Percentiles rank a stretch among this genome's conserved stretches.
phyloP scores from a whole-genome alignment of 345 rosid species.

The Sapria himalayana region DNA sequence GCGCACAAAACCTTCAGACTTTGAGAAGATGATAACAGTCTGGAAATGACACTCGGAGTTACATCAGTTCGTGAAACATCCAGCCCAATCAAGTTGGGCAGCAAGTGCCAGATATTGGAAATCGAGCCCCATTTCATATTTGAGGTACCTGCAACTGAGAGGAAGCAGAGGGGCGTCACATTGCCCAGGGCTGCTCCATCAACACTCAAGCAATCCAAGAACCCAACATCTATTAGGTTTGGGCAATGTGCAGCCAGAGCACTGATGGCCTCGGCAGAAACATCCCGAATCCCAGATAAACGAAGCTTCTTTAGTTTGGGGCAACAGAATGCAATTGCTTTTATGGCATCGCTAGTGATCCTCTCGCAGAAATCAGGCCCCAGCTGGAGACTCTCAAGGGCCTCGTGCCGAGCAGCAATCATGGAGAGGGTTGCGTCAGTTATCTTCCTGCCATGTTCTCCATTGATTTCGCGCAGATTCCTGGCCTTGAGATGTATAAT shows the following conservation, averaged over 20 bases:
- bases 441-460: slow-evolving; percentile 60
- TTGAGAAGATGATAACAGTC: slow-evolving; percentile 38
- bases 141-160: slow-evolving; percentile 69
- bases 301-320: slow-evolving; percentile 49
- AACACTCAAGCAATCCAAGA: slow-evolving; percentile 47
- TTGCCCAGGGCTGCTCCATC: slow-evolving; percentile 48
- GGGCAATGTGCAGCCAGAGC: slow-evolving; percentile 53
- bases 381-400: slow-evolving; percentile 56
- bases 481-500: slow-evolving; percentile 42
- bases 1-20: slow-evolving; percentile 62
- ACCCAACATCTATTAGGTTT: slow-evolving; percentile 37
- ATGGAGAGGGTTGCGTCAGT: slow-evolving; percentile 61
- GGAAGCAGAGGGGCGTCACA: slow-evolving; percentile 30
- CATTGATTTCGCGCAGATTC: slow-evolving; percentile 41
- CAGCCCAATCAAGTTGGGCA: slow-evolving; percentile 40
- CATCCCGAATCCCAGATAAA: slow-evolving; percentile 57
- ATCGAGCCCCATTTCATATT: slow-evolving; percentile 54
- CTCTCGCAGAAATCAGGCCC: slow-evolving; percentile 75
- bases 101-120: slow-evolving; percentile 40
- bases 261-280: slow-evolving; percentile 45
- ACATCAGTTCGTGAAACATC: slow-evolving; percentile 79
- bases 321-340: slow-evolving; percentile 48
- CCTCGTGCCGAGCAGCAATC: slow-evolving; percentile 54
- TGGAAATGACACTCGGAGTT: slow-evolving; percentile 34
- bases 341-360: slow-evolving; percentile 59